These are phyloP conservation scores for Cyclotella atomus DNA, from an alignment of 108 stramenopile genomes.

Conservation along the genomic window DNA sequence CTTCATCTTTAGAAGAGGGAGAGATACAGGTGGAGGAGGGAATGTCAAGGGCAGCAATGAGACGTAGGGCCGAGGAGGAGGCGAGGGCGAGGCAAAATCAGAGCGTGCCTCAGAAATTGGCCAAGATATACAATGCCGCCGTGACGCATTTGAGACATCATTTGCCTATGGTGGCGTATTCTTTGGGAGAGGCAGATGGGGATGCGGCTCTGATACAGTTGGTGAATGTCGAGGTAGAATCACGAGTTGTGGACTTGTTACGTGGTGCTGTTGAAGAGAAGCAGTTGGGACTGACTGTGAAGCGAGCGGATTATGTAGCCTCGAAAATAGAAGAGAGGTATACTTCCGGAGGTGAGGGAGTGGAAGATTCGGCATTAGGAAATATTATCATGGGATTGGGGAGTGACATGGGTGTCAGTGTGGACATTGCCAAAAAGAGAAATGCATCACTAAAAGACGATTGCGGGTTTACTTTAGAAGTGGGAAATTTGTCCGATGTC, in stretches of 20 bases:
- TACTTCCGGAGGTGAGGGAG: slow-evolving; percentile 24
- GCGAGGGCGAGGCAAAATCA: slow-evolving; percentile 8
- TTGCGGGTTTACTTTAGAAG: slow-evolving; percentile 67
- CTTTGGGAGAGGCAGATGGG: slow-evolving; percentile 77
- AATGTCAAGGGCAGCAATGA: slow-evolving; percentile 40
- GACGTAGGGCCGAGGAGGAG: slow-evolving; percentile 32
- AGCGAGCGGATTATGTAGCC: slow-evolving; percentile 69
- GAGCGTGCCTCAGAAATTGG: slow-evolving; percentile 64
- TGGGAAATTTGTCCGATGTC: slow-evolving; percentile 83
- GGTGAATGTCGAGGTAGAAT: slow-evolving; percentile 79
- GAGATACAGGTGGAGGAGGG: slow-evolving; percentile 25
- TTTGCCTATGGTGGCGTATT: slow-evolving; percentile 88
- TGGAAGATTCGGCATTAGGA: background rate
- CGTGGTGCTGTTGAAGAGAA: slow-evolving; percentile 48
- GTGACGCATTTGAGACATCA: slow-evolving; percentile 83
- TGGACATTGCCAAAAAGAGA: slow-evolving; percentile 8
- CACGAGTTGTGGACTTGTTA: slow-evolving; percentile 66
- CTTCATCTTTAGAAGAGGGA: background rate
- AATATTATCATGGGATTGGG: slow-evolving; percentile 27
- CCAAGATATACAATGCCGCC: slow-evolving; percentile 80
- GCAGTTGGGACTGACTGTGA: slow-evolving; percentile 50
- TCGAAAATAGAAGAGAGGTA: slow-evolving; percentile 63
- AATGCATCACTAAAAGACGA: slow-evolving; percentile 57
- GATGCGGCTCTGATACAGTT: slow-evolving; percentile 84
- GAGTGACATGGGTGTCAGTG: slow-evolving; percentile 10